phyloP scores from a whole-genome alignment of 2,329 filamentous ascomycete species.

The Hortaea werneckii region DNA sequence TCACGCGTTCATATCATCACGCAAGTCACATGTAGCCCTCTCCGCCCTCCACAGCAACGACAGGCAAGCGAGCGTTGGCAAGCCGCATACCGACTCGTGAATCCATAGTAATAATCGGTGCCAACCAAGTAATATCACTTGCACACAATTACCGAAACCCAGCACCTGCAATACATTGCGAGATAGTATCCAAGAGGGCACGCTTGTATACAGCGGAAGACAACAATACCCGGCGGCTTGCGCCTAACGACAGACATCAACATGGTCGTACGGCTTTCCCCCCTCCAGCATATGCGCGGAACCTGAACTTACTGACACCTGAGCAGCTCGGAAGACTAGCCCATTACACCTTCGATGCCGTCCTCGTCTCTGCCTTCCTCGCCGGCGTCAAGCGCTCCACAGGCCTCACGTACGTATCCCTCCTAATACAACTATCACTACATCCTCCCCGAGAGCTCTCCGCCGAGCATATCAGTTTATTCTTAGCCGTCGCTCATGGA shows the following conservation, averaged over 20 bases:
- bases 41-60: too few relatives aligned
- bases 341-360: conserved; percentile 93
- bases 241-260: neutral
- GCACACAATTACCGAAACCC: too few relatives aligned
- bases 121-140: too few relatives aligned
- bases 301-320: conserved; percentile 14
- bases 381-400: conserved; percentile 96
- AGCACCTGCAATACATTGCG: too few relatives aligned
- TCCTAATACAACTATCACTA: conserved; percentile 22
- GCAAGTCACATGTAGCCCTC: too few relatives aligned
- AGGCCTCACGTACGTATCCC: conserved; percentile 77
- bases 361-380: conserved; percentile 91
- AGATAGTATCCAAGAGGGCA: too few relatives aligned
- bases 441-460: conserved; percentile 1
- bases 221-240: neutral
- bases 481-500: neutral
- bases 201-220: neutral
- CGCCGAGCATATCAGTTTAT: neutral
- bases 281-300: neutral
- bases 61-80: too few relatives aligned
- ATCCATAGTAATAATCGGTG: too few relatives aligned
- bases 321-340: conserved; percentile 82
- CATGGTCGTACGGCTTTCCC: conserved; percentile 14
- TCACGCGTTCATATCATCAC: too few relatives aligned
- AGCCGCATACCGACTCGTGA: too few relatives aligned